Base-by-base conservation (phyloP, 2,329 filamentous ascomycete species). In the Penicillium occitanis region DNA sequence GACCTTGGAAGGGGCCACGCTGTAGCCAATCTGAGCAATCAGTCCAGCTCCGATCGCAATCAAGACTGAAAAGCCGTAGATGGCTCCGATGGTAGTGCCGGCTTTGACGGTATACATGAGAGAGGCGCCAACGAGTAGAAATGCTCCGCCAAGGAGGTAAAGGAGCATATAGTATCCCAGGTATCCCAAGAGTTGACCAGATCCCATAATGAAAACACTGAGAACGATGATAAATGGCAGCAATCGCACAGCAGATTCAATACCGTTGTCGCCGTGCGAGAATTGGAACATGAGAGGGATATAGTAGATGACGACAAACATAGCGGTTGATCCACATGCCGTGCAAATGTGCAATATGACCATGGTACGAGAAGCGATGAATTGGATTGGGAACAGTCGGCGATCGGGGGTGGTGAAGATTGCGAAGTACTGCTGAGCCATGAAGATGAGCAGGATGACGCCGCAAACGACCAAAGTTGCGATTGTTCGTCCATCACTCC, bases 131-230 rank as follows among this genome's bases (percentile, higher is more conserved):
- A 53, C 28, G 28, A 53, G 50, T n/a, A 53, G 25, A 28, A 53
- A 50, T 50, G 46, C 46, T 17, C 22, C 46, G 3, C 46, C 22
- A 14, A 50, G 28, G 22, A 28, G 46, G 4, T 48, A 50, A 3
- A 50, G 46, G 22, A 17, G 2, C 11, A 50, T 28, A 22, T 50
- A 50, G 22, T 50, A 50, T 48, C 44, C 44, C 1, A 48, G 44
- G 11, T 22, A 48, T 48, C 44, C 44, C 44, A 48, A 48, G 44
- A 48, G 19, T 25, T 48, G 44, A 48, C 44, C 44, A 5, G 44
- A 48, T 11, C 55, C 55, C 55, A 59, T 44, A 17, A 60, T 60
- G 57, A 44, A 60, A 42, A 59, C 55, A 11, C 55, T 59, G 33
- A 48, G 44, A 17, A 53, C 14, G 2, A 30, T n/a, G 4, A 53